Percentiles rank a stretch among this genome's conserved stretches.
Evolutionary conservation across 768 basidiomycete genomes (phyloP).

Genomic region (Agaricus sinodeliciosus): DNA sequence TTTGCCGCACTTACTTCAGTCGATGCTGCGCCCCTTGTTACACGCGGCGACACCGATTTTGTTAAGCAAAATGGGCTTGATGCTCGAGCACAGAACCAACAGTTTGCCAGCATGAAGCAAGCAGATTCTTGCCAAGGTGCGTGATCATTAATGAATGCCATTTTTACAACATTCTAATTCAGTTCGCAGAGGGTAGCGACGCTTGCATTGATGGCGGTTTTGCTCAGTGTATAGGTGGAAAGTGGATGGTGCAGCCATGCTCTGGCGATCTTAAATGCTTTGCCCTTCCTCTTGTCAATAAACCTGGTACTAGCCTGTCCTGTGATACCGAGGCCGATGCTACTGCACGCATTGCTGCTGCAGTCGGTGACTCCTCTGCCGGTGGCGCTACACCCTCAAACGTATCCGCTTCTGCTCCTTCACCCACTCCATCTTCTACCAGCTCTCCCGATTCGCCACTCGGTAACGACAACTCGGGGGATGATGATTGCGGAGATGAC

Average conservation of each 20-base stretch:
- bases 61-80: constrained; percentile 38
- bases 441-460: neutral
- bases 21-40: constrained; percentile 26
- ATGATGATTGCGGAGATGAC: constrained; percentile 9
- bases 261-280: constrained; percentile 30
- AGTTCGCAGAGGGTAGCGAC: constrained; percentile 24
- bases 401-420: constrained; percentile 4
- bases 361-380: constrained; percentile 31
- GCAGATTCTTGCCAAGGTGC: constrained; percentile 42
- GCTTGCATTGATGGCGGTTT: constrained; percentile 35
- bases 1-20: constrained; percentile 24
- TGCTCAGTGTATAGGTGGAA: constrained; percentile 36
- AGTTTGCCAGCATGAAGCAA: constrained; percentile 37
- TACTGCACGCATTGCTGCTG: constrained; percentile 28
- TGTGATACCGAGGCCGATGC: constrained; percentile 38
- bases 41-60: constrained; percentile 22
- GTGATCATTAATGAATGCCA: constrained; percentile 11
- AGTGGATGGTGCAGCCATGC: constrained; percentile 34
- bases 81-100: constrained; percentile 41
- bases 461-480: constrained; percentile 6
- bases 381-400: neutral
- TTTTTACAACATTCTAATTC: neutral
- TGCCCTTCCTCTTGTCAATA: constrained; percentile 43
- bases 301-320: constrained; percentile 34
- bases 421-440: constrained; percentile 10